A percentile compares a stretch with the other conserved stretches of the same genome.
These are phyloP conservation scores for Coleophoma crateriformis DNA, from an alignment of 2,329 filamentous ascomycete species.

Conservation along the genomic window DNA sequence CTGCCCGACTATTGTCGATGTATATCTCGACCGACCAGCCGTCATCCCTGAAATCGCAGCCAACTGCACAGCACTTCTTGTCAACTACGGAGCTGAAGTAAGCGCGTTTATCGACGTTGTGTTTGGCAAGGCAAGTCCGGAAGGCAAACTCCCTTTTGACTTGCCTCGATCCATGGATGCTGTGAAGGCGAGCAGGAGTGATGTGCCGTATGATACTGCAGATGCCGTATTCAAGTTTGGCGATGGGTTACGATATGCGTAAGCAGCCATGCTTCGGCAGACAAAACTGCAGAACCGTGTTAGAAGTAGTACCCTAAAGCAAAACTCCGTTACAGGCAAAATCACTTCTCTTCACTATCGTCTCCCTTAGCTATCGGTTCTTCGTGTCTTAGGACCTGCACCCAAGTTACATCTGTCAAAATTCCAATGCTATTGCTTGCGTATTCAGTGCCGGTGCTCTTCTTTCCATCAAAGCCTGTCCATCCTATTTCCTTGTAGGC, in stretches of 20 bases:
- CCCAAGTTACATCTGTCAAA: no score
- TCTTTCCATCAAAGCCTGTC: no score
- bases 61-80: slow-evolving; percentile 30
- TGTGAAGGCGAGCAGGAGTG: slow-evolving; percentile 24
- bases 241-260: neutral
- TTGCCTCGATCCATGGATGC: slow-evolving; percentile 37
- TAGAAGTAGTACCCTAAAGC: no score
- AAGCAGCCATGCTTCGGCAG: neutral
- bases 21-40: slow-evolving; percentile 37
- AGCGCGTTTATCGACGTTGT: slow-evolving; percentile 39
- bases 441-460: no score
- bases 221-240: neutral
- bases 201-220: neutral
- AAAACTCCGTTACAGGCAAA: no score
- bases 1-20: slow-evolving; percentile 35
- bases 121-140: slow-evolving; percentile 30
- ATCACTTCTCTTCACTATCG: no score
- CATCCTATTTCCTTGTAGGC: no score
- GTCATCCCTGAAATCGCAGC: slow-evolving; percentile 36
- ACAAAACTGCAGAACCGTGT: no score
- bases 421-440: no score
- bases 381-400: no score
- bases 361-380: no score
- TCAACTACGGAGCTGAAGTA: slow-evolving; percentile 32
- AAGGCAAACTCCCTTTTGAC: slow-evolving; percentile 41